Evolutionary conservation across 139 green algal genomes (phyloP), one percentile per base, ranked within the genome.

Genomic region (Deuterostichococcus epilithicus): DNA sequence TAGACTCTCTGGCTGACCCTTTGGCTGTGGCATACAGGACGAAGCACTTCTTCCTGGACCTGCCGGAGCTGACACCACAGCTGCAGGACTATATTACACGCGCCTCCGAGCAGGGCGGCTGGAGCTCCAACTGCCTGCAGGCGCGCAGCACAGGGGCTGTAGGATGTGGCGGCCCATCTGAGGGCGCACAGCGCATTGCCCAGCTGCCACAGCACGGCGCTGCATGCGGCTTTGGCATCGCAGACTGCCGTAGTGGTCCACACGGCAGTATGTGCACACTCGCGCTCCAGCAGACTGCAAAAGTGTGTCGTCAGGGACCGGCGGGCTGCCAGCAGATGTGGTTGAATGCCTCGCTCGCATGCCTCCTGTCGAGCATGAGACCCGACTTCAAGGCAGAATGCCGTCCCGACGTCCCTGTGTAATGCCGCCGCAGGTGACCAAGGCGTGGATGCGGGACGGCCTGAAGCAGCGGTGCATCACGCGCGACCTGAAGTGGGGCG

Each of bases 401-500:
- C 13, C 42, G 42, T 52, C 13, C 42, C 8, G 42, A 52, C 13
- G 42, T 52, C 42, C 8, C 13, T 52, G 8, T 8, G 42, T 13
- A 63, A 25, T 28, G n/a, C n/a, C n/a, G n/a, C n/a, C 8, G 23
- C 82, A 94, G 88, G 86, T 94, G 52, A 98, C 95, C 1, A 88
- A 88, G 34, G 91, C 95, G 15, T 99, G 95, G 95, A 97, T 99
- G 85, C 84, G 90, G 30, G 91, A 98, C 74, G 95, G 95, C 0
- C 89, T 99, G 35, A 97, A 98, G 83, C 80, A 89, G 45, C 87
- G 95, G 23, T 97, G 94, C 89, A 99, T 99, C 88, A 99, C 95
- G 0, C 86, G 95, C 15, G 95, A 99, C 88, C 87, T 99, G 34
- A 96, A 95, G 84, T 98, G 95, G 94, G 95, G 94, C 78, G 97